Percentiles rank a stretch among this genome's conserved stretches.
Evolutionary conservation across 306 rosid genomes (phyloP).

Genomic region (Astragalus membranaceus): DNA sequence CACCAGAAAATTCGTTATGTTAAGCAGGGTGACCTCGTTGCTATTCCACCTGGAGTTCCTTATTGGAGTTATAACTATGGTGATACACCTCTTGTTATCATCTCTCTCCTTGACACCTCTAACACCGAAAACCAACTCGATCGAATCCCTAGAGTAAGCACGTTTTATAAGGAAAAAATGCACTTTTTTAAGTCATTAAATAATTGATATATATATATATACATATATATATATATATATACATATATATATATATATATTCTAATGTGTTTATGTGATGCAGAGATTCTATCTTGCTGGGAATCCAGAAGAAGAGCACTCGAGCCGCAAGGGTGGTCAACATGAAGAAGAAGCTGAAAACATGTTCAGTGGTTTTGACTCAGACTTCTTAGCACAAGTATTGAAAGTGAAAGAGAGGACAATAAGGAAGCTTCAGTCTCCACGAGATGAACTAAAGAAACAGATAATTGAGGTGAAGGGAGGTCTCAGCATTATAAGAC

Average conservation of each 20-base stretch:
- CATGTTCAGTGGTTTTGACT: constrained; percentile 18
- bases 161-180: no score
- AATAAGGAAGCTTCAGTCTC: neutral
- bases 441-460: neutral
- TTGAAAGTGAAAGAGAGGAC: neutral
- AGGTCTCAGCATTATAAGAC: constrained; percentile 14
- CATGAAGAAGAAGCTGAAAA: neutral
- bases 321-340: no score
- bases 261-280: neutral
- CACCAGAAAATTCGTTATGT: constrained; percentile 20
- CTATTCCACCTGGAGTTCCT: constrained; percentile 21
- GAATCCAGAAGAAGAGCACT: constrained; percentile 6
- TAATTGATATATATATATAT: no score
- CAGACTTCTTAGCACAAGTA: neutral
- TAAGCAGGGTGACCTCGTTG: constrained; percentile 15
- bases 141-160: constrained; percentile 9
- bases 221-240: no score
- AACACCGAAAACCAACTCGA: constrained; percentile 16
- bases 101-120: constrained; percentile 14
- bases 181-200: no score
- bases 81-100: constrained; percentile 1
- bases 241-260: no score
- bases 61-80: constrained; percentile 26
- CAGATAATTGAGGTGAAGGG: constrained; percentile 14
- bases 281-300: constrained; percentile 32